A percentile compares a stretch with the other conserved stretches of the same genome.
These are phyloP conservation scores for Fraxinus cuspidata DNA, from an alignment of 257 asterid genomes.

Conservation along the genomic window DNA sequence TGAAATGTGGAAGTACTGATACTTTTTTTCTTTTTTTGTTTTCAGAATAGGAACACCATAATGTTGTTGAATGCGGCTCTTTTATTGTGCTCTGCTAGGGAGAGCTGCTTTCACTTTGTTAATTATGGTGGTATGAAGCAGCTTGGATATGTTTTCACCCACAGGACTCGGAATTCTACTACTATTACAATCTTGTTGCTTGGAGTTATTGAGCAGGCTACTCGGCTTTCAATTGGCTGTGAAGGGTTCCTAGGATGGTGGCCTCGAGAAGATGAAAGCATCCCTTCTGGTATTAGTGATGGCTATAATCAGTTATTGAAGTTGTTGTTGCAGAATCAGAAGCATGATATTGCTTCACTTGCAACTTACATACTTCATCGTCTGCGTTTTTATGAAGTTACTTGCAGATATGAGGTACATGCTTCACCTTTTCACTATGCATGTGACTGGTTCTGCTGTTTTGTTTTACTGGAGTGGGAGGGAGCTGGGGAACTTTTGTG, in stretches of 20 bases:
- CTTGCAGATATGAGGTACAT: slow-evolving; percentile 90
- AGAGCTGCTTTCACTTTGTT: slow-evolving; percentile 78
- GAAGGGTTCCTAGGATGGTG: slow-evolving; percentile 91
- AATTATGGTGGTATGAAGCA: slow-evolving; percentile 87
- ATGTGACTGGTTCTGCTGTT: slow-evolving; percentile 14
- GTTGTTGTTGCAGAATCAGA: slow-evolving; percentile 76
- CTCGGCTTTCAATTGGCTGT: slow-evolving; percentile 84
- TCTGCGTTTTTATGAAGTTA: slow-evolving; percentile 80
- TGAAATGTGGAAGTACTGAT: slow-evolving; percentile 21
- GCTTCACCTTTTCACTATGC: slow-evolving; percentile 26
- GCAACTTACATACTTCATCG: slow-evolving; percentile 88
- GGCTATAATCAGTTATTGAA: slow-evolving; percentile 86
- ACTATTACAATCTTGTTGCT: slow-evolving; percentile 55
- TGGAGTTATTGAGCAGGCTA: slow-evolving; percentile 81
- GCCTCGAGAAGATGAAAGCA: slow-evolving; percentile 77
- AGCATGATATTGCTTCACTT: slow-evolving; percentile 87
- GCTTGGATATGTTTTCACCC: slow-evolving; percentile 63
- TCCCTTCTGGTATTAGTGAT: slow-evolving; percentile 77
- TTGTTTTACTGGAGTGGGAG: neutral
- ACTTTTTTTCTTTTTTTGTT: slow-evolving; percentile 27
- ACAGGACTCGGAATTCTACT: slow-evolving; percentile 44
- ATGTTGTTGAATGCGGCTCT: slow-evolving; percentile 68
- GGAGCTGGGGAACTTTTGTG: neutral
- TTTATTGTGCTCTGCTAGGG: slow-evolving; percentile 80
- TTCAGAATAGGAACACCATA: slow-evolving; percentile 70